Conservation (phyloP, 1,284 basidiomycete species). For the Albatrellus sp. region DNA sequence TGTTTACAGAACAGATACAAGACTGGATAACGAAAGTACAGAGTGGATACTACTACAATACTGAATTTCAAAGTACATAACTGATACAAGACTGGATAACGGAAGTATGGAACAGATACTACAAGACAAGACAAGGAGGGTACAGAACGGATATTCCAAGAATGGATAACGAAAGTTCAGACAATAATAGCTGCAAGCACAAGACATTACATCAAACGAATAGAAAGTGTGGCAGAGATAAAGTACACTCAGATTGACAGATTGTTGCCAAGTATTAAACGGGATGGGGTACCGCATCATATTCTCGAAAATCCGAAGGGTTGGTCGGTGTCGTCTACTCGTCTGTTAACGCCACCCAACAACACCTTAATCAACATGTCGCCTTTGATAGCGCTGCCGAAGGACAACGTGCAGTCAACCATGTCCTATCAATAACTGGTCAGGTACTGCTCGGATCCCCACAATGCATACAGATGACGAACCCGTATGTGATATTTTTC, state of each 20-base stretch:
- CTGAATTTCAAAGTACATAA: too few species aligned
- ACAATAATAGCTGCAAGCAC: too few species aligned
- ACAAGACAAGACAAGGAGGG: conserved; percentile 78
- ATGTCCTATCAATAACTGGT: conserved; percentile 30
- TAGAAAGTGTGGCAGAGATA: too few species aligned
- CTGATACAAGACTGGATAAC: conserved; percentile 67
- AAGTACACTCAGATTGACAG: neutral
- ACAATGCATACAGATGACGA: neutral
- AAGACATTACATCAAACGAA: too few species aligned
- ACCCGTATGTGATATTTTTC: neutral
- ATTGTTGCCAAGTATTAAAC: neutral
- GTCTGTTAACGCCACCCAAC: conserved; percentile 44
- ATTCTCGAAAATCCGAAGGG: too few species aligned
- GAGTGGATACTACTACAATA: too few species aligned
- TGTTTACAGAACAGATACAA: too few species aligned
- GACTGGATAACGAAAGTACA: conserved; percentile 80
- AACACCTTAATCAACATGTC: conserved; percentile 40
- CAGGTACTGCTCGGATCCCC: too few species aligned
- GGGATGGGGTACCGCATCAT: too few species aligned
- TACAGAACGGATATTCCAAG: too few species aligned
- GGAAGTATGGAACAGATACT: too few species aligned
- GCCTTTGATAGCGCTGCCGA: conserved; percentile 24
- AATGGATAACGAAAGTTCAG: too few species aligned
- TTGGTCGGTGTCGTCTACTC: conserved; percentile 31
- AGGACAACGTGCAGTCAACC: conserved; percentile 47